Conservation (phyloP, 2,329 filamentous ascomycete species). For the Polychaeton citri region DNA sequence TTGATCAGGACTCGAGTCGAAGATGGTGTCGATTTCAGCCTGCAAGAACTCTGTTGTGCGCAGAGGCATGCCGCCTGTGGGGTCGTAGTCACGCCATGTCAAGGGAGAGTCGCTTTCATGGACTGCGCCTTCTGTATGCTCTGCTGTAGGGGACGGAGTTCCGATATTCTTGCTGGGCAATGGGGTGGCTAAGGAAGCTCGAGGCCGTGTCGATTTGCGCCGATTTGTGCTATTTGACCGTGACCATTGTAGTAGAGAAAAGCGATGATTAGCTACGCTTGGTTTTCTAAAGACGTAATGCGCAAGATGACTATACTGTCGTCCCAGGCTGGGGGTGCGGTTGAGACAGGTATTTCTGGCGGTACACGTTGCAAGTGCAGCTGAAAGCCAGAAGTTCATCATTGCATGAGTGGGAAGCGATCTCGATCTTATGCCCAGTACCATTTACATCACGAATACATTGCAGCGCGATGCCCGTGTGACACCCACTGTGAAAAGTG, state of each 20-base stretch:
- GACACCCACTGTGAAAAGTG: too few species aligned
- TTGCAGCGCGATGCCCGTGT: too few species aligned
- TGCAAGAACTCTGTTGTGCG: conserved; percentile 16
- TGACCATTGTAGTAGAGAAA: too few species aligned
- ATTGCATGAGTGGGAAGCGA: background rate
- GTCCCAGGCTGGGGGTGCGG: too few species aligned
- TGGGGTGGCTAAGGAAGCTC: too few species aligned
- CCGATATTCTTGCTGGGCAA: background rate
- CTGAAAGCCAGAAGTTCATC: background rate
- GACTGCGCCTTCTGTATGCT: conserved; percentile 15
- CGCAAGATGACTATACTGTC: too few species aligned
- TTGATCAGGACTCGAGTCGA: conserved; percentile 11
- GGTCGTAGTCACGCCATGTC: conserved; percentile 26
- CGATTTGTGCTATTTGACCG: too few species aligned
- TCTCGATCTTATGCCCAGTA: too few species aligned
- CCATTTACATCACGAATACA: too few species aligned
- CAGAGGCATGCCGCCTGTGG: conserved; percentile 22
- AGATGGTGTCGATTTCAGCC: conserved; percentile 17
- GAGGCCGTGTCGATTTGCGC: too few species aligned
- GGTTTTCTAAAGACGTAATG: too few species aligned
- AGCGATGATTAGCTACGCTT: too few species aligned
- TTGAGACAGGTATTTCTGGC: background rate
- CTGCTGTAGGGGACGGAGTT: conserved; percentile 2
- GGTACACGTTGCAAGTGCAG: background rate
- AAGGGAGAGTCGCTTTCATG: conserved; percentile 6